Evolutionary conservation across 192 early-diverging fungal species (phyloP).

Genomic region (Pilobolus umbonatus): DNA sequence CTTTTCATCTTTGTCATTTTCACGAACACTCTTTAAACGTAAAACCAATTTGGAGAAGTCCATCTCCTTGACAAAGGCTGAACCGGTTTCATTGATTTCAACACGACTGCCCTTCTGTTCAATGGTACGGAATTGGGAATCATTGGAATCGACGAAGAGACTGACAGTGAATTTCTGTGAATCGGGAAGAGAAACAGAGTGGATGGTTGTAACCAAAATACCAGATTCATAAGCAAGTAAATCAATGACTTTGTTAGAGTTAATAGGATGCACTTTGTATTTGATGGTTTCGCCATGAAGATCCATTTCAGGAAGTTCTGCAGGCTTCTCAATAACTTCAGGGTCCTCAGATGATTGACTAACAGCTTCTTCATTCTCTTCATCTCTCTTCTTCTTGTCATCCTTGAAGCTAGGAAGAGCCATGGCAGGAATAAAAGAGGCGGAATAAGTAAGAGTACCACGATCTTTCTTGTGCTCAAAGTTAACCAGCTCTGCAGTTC

Average conservation of each 20-base stretch:
- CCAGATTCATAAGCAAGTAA: conserved; percentile 40
- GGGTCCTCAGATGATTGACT: conserved; percentile 9
- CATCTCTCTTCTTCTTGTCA: conserved; percentile 13
- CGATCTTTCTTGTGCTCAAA: conserved; percentile 27
- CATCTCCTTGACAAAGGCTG: conserved; percentile 54
- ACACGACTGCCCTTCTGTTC: conserved; percentile 32
- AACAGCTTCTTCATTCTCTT: conserved; percentile 18
- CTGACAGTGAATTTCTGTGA: conserved; percentile 32
- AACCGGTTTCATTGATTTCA: conserved; percentile 36
- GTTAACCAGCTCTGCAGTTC: conserved; percentile 20
- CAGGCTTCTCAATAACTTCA: conserved; percentile 6
- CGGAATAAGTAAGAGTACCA: conserved; percentile 35
- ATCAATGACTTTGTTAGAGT: conserved; percentile 27
- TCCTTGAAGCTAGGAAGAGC: conserved; percentile 19
- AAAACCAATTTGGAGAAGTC: conserved; percentile 50
- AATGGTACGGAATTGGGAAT: conserved; percentile 38
- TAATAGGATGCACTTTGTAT: conserved; percentile 10
- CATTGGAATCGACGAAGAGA: conserved; percentile 43
- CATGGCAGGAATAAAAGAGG: conserved; percentile 34
- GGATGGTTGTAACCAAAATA: conserved; percentile 47
- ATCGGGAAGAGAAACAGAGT: conserved; percentile 30
- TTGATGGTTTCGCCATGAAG: conserved; percentile 36
- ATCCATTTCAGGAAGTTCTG: conserved; percentile 27
- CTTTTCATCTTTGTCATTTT: conserved; percentile 36
- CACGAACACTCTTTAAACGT: conserved; percentile 27